Conservation (phyloP, 805 yeast genomes). For the Teunomyces stri region DNA sequence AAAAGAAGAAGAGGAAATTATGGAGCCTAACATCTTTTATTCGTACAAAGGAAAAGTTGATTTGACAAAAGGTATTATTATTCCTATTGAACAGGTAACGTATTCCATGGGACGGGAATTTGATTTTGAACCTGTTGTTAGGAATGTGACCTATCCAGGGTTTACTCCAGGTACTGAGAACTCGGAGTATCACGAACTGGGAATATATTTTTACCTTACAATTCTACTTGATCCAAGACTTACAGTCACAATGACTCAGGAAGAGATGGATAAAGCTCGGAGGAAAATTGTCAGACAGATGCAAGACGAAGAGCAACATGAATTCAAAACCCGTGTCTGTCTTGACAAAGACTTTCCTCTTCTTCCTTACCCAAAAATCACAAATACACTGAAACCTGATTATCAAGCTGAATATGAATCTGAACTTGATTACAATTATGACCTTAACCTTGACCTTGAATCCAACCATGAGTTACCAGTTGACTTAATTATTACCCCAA, state of each 20-base stretch:
- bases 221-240: neutral
- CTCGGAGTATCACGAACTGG: neutral
- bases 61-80: neutral
- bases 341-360: neutral
- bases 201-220: neutral
- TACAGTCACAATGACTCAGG: neutral
- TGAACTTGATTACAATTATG: neutral
- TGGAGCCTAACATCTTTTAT: no score
- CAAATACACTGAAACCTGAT: neutral
- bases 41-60: neutral
- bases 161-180: no score
- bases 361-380: neutral
- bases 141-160: no score
- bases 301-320: neutral
- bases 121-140: neutral
- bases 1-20: neutral
- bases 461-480: neutral
- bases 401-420: neutral
- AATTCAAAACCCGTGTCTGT: neutral
- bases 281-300: neutral
- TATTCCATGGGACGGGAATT: constrained; percentile 1
- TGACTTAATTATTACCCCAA: neutral
- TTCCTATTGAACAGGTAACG: neutral
- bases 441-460: neutral
- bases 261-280: neutral